Evolutionary conservation across 208 protist genomes (phyloP).

Genomic region (Crithidia acanthocephali): DNA sequence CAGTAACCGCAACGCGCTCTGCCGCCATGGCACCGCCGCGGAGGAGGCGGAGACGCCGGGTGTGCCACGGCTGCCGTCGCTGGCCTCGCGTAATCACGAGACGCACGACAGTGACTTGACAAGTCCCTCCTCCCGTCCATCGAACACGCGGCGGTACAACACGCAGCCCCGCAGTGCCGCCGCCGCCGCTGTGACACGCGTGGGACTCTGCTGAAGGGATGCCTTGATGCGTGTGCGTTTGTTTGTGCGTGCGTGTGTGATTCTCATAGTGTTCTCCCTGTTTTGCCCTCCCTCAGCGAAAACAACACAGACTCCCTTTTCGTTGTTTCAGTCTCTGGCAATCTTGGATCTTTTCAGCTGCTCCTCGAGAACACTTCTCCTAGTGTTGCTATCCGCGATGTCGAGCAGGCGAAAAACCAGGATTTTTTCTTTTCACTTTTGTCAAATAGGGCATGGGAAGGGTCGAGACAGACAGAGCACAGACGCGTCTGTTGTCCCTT

Average conservation of each 20-base stretch:
- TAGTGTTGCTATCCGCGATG: no score
- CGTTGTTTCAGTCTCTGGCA: no score
- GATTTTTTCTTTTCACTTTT: no score
- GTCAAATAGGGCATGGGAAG: no score
- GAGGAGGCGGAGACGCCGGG: background rate
- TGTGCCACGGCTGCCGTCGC: background rate
- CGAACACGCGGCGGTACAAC: background rate
- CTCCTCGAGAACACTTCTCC: no score
- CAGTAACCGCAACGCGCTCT: background rate
- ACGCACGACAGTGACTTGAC: background rate
- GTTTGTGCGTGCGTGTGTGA: background rate
- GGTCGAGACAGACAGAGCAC: no score
- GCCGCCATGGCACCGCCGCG: background rate
- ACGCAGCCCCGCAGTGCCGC: background rate
- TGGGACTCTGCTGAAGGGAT: background rate
- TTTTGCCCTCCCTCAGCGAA: slow-evolving; percentile 14
- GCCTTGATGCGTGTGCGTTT: background rate
- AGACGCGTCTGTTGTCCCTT: no score
- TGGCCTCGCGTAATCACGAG: slow-evolving; percentile 1
- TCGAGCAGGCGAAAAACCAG: no score
- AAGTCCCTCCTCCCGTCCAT: background rate
- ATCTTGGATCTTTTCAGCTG: no score
- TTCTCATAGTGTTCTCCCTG: background rate
- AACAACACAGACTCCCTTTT: no score
- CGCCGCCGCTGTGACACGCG: background rate